phyloP scores from a whole-genome alignment of 1,284 basidiomycete genomes.

The Moesziomyces globuligerus region DNA sequence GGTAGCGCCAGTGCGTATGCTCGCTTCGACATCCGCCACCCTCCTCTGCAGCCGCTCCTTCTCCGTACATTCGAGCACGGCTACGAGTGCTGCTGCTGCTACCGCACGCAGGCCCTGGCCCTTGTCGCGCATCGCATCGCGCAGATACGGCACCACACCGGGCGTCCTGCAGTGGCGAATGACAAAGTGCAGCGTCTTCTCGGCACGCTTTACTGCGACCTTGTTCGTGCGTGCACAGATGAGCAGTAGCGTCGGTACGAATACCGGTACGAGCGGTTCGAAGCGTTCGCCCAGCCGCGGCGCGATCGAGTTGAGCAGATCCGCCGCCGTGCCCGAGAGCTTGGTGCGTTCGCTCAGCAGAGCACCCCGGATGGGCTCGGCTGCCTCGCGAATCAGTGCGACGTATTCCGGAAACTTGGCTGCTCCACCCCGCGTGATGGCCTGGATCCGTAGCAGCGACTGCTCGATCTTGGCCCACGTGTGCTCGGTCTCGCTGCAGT shows the following conservation, averaged over 20 bases:
- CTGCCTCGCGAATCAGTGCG: conserved; percentile 34
- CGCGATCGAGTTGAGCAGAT: conserved; percentile 70
- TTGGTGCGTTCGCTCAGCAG: conserved; percentile 70
- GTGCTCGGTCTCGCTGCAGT: conserved; percentile 55
- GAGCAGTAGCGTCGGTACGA: conserved; percentile 69
- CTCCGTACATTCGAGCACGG: conserved; percentile 65
- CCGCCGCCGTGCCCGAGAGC: conserved; percentile 69
- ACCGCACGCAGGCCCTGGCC: conserved; percentile 48
- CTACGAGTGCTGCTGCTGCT: conserved; percentile 31
- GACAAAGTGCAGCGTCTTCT: conserved; percentile 69
- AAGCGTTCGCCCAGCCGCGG: conserved; percentile 69
- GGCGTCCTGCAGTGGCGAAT: conserved; percentile 69
- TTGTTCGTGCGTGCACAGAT: conserved; percentile 71
- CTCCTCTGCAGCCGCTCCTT: conserved; percentile 57
- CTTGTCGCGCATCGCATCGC: conserved; percentile 68
- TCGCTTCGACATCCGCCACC: conserved; percentile 67
- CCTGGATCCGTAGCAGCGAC: conserved; percentile 50
- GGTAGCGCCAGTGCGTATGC: conserved; percentile 68
- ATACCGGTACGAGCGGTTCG: conserved; percentile 68
- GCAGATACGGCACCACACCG: conserved; percentile 65
- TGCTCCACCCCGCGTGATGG: conserved; percentile 56
- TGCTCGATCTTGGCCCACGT: conserved; percentile 59
- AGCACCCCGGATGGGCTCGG: conserved; percentile 41
- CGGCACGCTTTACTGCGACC: conserved; percentile 69
- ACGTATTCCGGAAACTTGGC: conserved; percentile 52